Evolutionary conservation across 2,329 filamentous ascomycete genomes (phyloP).

Genomic region (Phyllosticta citrichinensis): DNA sequence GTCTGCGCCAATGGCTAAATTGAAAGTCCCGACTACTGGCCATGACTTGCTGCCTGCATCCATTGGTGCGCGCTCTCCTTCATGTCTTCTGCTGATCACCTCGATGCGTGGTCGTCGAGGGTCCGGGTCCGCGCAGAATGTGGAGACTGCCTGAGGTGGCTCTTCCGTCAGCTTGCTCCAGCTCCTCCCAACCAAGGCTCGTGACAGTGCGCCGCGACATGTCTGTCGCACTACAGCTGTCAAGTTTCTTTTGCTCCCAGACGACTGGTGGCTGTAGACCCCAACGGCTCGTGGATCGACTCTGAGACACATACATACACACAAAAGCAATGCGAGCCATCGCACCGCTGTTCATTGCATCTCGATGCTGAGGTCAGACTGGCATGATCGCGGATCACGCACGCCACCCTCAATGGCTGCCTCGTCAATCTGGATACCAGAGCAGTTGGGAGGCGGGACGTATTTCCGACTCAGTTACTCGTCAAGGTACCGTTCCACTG

Average conservation of each 20-base stretch:
- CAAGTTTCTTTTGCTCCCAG: background rate
- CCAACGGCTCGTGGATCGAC: background rate
- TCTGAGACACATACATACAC: too few relatives aligned
- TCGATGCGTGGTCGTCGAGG: background rate
- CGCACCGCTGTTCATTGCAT: background rate
- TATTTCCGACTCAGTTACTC: background rate
- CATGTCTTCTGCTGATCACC: background rate
- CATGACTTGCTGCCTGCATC: background rate
- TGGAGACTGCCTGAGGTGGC: background rate
- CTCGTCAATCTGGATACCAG: background rate
- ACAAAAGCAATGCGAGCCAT: background rate
- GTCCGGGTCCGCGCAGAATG: slow-evolving; percentile 6
- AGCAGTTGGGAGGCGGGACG: background rate
- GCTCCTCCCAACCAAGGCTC: background rate
- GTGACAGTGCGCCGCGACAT: background rate
- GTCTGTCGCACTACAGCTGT: slow-evolving; percentile 7
- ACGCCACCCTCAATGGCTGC: background rate
- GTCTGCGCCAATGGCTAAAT: slow-evolving; percentile 3
- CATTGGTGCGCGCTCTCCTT: background rate
- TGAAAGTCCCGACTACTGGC: background rate
- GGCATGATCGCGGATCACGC: background rate
- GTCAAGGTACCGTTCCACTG: background rate
- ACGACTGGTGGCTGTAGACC: background rate
- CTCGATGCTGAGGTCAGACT: background rate
- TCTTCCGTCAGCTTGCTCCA: background rate